Evolutionary conservation across 78 protist species (phyloP).

Genomic region (Dictyostelium brefeldianum): DNA sequence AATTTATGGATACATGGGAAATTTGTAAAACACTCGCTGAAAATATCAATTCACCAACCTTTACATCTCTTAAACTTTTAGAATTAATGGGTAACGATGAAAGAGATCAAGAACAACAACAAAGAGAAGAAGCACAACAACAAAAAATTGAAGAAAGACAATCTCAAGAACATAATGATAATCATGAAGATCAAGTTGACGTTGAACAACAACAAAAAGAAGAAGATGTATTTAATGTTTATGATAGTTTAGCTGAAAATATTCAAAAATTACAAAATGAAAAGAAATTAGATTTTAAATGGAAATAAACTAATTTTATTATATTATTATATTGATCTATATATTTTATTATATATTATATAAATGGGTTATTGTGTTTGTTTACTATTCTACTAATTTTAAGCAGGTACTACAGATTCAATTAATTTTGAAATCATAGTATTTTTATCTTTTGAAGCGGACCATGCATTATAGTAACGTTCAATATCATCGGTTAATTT

Average conservation of each 20-base stretch:
- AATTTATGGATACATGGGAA: neutral
- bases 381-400: no score
- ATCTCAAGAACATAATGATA: neutral
- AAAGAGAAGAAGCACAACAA: neutral
- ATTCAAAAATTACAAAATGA: neutral
- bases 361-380: no score
- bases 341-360: no score
- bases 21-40: neutral
- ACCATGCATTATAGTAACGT: conserved; percentile 2
- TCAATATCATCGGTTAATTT: neutral
- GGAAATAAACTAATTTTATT: conserved; percentile 29
- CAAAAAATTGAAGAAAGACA: conserved; percentile 4
- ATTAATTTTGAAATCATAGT: neutral
- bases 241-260: conserved; percentile 16
- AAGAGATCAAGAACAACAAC: neutral
- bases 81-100: conserved; percentile 31
- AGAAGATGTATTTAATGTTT: neutral
- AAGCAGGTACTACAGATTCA: neutral
- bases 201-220: neutral
- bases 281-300: conserved; percentile 27
- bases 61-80: neutral
- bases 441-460: neutral
- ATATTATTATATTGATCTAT: no score
- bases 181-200: neutral
- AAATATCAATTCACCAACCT: neutral